These are phyloP conservation scores for Mallotus repandus DNA, from an alignment of 441 rosid species.

Conservation along the genomic window DNA sequence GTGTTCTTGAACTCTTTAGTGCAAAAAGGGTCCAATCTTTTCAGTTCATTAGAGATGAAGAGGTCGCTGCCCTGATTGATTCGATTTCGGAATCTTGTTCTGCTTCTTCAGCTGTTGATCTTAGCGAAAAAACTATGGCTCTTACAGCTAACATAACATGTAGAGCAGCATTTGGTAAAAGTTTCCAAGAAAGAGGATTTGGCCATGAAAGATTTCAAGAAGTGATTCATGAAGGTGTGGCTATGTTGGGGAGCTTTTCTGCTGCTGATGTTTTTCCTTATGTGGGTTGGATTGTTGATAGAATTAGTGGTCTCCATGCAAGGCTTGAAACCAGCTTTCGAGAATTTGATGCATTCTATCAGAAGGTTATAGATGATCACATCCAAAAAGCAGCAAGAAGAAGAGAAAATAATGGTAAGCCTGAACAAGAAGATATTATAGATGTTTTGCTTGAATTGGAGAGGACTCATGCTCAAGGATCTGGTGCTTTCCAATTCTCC, in stretches of 20 bases:
- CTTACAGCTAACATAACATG: slow-evolving; percentile 1
- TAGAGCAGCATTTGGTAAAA: slow-evolving; percentile 6
- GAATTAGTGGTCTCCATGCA: slow-evolving; percentile 23
- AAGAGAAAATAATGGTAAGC: not conserved
- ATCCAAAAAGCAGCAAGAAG: not conserved
- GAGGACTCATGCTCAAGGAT: not conserved
- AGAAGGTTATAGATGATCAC: slow-evolving; percentile 11
- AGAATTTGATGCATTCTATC: slow-evolving; percentile 8
- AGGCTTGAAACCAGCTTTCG: slow-evolving; percentile 8
- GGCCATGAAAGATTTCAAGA: slow-evolving; percentile 8
- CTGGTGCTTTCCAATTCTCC: not conserved
- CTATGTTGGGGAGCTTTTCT: not conserved
- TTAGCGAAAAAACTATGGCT: not conserved
- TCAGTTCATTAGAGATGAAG: slow-evolving; percentile 4
- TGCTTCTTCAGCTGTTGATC: not conserved
- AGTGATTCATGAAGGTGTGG: slow-evolving; percentile 4
- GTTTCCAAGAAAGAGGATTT: slow-evolving; percentile 7
- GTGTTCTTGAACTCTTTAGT: slow-evolving; percentile 11
- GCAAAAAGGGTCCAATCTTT: slow-evolving; percentile 2
- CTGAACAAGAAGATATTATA: slow-evolving; percentile 5
- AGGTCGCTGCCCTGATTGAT: not conserved
- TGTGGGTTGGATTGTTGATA: slow-evolving; percentile 10
- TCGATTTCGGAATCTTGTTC: not conserved
- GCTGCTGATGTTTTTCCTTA: slow-evolving; percentile 9
- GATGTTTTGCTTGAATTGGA: slow-evolving; percentile 13